Percentiles rank a stretch among this genome's conserved stretches.
Conservation (phyloP, 805 yeast genomes). For the Torulaspora franciscae region DNA sequence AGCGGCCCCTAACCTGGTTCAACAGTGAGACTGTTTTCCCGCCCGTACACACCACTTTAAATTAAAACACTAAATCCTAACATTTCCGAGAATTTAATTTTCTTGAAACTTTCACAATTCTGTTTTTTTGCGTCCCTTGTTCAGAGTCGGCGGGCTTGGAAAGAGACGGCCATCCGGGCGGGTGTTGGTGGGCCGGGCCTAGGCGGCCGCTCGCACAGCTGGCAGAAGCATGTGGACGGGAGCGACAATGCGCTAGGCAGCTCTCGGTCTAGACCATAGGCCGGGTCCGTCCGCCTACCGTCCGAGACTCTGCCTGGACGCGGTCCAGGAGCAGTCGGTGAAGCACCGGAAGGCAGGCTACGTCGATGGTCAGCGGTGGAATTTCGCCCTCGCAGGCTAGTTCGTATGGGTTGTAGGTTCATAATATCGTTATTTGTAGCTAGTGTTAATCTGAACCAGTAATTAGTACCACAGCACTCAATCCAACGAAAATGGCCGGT, state of each 20-base stretch:
- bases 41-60: too few species aligned
- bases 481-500: slow-evolving; percentile 42
- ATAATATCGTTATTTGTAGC: slow-evolving; percentile 1
- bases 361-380: slow-evolving; percentile 3
- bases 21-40: too few species aligned
- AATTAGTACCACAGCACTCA: slow-evolving; percentile 11
- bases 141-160: too few species aligned
- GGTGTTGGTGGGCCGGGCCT: too few species aligned
- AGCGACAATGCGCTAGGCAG: background rate
- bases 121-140: too few species aligned
- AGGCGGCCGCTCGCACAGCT: background rate
- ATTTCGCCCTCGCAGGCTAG: slow-evolving; percentile 3
- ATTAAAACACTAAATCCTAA: too few species aligned
- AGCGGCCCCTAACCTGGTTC: too few species aligned
- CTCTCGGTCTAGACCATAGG: background rate
- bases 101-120: too few species aligned
- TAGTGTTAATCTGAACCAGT: background rate
- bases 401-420: slow-evolving; percentile 3
- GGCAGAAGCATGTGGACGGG: background rate
- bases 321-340: background rate
- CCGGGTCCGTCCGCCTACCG: background rate
- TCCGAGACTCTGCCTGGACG: background rate
- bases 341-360: background rate
- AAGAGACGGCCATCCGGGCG: too few species aligned
- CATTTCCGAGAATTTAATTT: too few species aligned